Conservation (phyloP, 2,329 filamentous ascomycete genomes). For the Aspergillus sclerotialis region DNA sequence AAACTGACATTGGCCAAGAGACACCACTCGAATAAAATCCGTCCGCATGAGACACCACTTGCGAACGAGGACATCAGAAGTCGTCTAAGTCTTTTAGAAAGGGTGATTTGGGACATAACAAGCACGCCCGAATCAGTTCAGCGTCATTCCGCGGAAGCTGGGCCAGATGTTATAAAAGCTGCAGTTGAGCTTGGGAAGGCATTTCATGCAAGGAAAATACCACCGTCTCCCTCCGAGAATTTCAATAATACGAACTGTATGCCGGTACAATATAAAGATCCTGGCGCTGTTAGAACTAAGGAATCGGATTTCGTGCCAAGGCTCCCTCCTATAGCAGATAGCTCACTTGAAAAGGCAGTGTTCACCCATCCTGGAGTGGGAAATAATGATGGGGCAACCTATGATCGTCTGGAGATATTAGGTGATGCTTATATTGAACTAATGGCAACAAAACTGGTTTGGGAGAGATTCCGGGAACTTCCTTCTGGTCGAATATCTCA, state of each 20-base stretch:
- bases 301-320: constrained; percentile 9
- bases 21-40: no score
- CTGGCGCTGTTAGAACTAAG: background rate
- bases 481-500: constrained; percentile 65
- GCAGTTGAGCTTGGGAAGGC: constrained; percentile 13
- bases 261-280: background rate
- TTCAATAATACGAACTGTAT: background rate
- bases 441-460: constrained; percentile 68
- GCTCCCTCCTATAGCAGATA: constrained; percentile 56
- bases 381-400: constrained; percentile 38
- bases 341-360: constrained; percentile 53
- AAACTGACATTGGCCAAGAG: background rate
- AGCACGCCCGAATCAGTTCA: constrained; percentile 9
- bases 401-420: constrained; percentile 81
- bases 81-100: constrained; percentile 13
- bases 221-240: background rate
- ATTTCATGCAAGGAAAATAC: constrained; percentile 8
- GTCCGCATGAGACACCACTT: no score
- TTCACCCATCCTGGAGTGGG: constrained; percentile 59
- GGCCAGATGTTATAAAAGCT: constrained; percentile 13
- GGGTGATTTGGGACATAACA: constrained; percentile 16
- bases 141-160: constrained; percentile 6
- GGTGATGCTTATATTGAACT: constrained; percentile 82
- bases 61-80: constrained; percentile 1
- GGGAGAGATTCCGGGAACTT: constrained; percentile 60